A percentile compares a stretch with the other conserved stretches of the same genome.
Evolutionary conservation across 345 rosid genomes (phyloP).

Genomic region (Camelina sativa): DNA sequence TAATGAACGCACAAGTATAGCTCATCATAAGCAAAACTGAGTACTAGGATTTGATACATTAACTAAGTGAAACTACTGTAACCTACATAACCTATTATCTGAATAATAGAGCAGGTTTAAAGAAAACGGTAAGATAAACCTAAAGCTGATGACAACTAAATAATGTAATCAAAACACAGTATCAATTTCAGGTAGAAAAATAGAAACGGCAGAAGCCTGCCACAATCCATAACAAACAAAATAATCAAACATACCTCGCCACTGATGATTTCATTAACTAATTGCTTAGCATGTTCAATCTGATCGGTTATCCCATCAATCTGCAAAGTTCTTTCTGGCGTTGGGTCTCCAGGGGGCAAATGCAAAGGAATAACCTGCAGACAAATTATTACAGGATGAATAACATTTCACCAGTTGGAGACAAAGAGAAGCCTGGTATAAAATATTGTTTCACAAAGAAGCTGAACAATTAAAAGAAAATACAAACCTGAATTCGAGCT

Average conservation of each 20-base stretch:
- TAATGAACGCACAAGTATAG: slow-evolving; percentile 14
- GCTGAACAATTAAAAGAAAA: not conserved
- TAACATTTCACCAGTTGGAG: not conserved
- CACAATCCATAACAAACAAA: slow-evolving; percentile 36
- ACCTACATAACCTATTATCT: slow-evolving; percentile 5
- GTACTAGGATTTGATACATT: slow-evolving; percentile 10
- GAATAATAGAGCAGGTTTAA: not conserved
- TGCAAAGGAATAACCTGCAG: slow-evolving; percentile 94
- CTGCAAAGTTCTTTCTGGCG: slow-evolving; percentile 78
- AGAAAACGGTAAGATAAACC: slow-evolving; percentile 15
- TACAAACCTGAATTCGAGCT: slow-evolving; percentile 95
- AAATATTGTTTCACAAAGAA: not conserved
- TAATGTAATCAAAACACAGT: slow-evolving; percentile 29
- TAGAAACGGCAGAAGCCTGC: slow-evolving; percentile 39
- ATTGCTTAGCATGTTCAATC: slow-evolving; percentile 84
- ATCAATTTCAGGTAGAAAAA: slow-evolving; percentile 22
- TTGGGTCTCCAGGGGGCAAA: slow-evolving; percentile 90
- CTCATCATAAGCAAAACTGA: slow-evolving; percentile 14
- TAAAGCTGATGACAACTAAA: slow-evolving; percentile 17
- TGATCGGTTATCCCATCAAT: slow-evolving; percentile 94
- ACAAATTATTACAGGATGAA: not conserved
- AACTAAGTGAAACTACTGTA: slow-evolving; percentile 9
- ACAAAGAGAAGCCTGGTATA: slow-evolving; percentile 8
- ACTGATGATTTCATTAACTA: slow-evolving; percentile 91
- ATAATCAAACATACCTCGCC: slow-evolving; percentile 78